A percentile compares a stretch with the other conserved stretches of the same genome.
These are phyloP conservation scores for Monosporozyma siamensis DNA, from an alignment of 805 yeast species.

Conservation along the genomic window DNA sequence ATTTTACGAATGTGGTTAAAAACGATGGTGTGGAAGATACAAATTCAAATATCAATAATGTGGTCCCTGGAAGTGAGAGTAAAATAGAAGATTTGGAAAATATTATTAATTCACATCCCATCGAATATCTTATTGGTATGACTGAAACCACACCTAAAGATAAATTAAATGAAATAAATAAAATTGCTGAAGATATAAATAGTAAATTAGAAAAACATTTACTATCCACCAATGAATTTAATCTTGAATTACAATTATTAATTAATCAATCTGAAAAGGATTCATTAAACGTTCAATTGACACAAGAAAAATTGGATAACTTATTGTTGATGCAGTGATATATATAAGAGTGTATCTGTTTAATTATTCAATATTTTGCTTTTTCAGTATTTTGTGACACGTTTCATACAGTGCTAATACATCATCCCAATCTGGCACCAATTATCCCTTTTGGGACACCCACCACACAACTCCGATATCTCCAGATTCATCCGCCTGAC, in stretches of 20 bases:
- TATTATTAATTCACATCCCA: background rate
- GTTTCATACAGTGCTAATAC: no score
- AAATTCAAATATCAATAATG: background rate
- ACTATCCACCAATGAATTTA: conserved; percentile 8
- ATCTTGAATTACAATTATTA: background rate
- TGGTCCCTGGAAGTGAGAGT: background rate
- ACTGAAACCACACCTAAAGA: background rate
- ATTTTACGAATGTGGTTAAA: no score
- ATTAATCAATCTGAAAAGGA: conserved; percentile 25
- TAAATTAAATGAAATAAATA: background rate
- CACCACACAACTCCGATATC: no score
- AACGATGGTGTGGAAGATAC: no score
- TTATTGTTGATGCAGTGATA: conserved; percentile 7
- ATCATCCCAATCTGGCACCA: no score
- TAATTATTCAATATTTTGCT: background rate
- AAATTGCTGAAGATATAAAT: background rate
- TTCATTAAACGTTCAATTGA: conserved; percentile 26
- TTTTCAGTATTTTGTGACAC: background rate
- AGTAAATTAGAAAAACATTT: conserved; percentile 23
- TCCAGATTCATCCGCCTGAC: no score
- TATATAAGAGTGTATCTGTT: background rate
- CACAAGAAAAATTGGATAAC: conserved; percentile 31
- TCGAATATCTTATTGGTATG: background rate
- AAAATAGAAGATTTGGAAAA: background rate
- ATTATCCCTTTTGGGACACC: no score